Evolutionary conservation across 208 protist species (phyloP).

Genomic region (Crithidia expoeki): DNA sequence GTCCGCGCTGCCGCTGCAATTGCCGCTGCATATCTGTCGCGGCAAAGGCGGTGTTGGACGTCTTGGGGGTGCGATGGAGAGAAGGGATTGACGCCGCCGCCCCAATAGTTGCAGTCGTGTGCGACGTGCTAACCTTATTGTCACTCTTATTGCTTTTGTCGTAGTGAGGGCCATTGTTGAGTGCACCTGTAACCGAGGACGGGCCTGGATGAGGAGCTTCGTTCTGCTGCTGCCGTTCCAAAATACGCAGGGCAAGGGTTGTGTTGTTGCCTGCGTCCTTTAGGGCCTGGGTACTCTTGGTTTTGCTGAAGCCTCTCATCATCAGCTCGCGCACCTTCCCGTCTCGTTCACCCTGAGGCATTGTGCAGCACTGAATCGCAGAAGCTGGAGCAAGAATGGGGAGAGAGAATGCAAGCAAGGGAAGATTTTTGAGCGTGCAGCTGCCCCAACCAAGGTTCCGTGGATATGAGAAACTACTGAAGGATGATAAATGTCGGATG

Average conservation of each 20-base stretch:
- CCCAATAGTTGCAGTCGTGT: not conserved
- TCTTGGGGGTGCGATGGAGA: conserved; percentile 8
- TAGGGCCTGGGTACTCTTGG: conserved; percentile 58
- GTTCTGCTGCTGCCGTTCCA: conserved; percentile 44
- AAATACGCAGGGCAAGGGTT: conserved; percentile 46
- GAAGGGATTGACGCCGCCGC: conserved; percentile 14
- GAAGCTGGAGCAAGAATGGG: no score
- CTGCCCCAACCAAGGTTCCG: no score
- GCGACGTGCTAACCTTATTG: no score
- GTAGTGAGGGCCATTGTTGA: not conserved
- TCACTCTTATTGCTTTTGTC: not conserved
- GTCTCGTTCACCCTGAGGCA: not conserved
- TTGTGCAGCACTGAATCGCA: no score
- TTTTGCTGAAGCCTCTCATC: conserved; percentile 58
- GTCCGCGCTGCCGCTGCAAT: conserved; percentile 12
- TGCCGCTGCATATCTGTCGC: not conserved
- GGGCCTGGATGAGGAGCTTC: conserved; percentile 8
- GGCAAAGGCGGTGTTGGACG: not conserved
- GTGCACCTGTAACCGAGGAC: not conserved
- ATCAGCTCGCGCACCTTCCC: conserved; percentile 40
- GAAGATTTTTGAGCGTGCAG: no score
- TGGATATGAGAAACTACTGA: no score
- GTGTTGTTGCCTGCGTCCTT: conserved; percentile 71
- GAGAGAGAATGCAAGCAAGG: no score
- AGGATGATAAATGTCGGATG: no score